A percentile compares a stretch with the other conserved stretches of the same genome.
Conservation (phyloP, 805 yeast genomes). For the Metschnikowia shivogae region DNA sequence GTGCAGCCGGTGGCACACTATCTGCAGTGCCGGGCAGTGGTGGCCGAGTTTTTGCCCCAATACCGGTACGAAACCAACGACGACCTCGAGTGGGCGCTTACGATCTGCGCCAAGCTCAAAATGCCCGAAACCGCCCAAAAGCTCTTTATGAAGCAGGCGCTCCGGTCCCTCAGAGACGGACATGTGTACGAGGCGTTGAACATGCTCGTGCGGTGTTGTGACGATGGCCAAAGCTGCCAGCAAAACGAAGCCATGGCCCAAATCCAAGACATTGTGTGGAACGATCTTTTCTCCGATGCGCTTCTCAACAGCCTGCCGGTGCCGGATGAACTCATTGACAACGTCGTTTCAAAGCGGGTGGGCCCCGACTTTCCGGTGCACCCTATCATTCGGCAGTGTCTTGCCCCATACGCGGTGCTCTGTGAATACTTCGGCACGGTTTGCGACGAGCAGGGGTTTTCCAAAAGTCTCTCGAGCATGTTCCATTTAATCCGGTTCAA, state of each 20-base stretch:
- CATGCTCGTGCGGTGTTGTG: slow-evolving; percentile 62
- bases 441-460: slow-evolving; percentile 5
- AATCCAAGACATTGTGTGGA: slow-evolving; percentile 54
- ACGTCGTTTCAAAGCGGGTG: slow-evolving; percentile 38
- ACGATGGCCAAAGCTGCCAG: slow-evolving; percentile 18
- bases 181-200: slow-evolving; percentile 58
- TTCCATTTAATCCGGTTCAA: slow-evolving; percentile 44
- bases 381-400: slow-evolving; percentile 60
- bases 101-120: slow-evolving; percentile 65
- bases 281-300: slow-evolving; percentile 55
- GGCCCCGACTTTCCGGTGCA: slow-evolving; percentile 37
- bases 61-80: slow-evolving; percentile 63
- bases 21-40: slow-evolving; percentile 29
- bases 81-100: slow-evolving; percentile 75
- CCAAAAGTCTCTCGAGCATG: slow-evolving; percentile 40
- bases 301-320: slow-evolving; percentile 49
- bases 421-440: slow-evolving; percentile 43
- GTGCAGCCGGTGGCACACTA: slow-evolving; percentile 35
- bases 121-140: slow-evolving; percentile 54
- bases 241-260: slow-evolving; percentile 35
- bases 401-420: slow-evolving; percentile 69
- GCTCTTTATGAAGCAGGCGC: slow-evolving; percentile 49
- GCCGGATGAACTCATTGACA: slow-evolving; percentile 53
- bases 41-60: slow-evolving; percentile 57
- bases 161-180: slow-evolving; percentile 49